phyloP scores from a whole-genome alignment of 345 rosid species.

The Conringia planisiliqua region DNA sequence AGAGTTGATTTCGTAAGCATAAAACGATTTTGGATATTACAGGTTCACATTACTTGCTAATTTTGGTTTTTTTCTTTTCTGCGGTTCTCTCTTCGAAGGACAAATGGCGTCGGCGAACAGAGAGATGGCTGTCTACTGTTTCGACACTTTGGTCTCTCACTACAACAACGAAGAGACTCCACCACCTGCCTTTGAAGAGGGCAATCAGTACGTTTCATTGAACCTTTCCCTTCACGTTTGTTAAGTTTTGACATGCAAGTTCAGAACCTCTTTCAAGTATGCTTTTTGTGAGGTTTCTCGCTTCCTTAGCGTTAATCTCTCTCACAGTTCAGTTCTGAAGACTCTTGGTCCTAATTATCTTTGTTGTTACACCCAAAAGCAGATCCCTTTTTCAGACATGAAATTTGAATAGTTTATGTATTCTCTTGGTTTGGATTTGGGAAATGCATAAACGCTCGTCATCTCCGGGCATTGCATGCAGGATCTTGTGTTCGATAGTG shows the following conservation, averaged over 20 bases:
- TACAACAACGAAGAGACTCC: constrained; percentile 82
- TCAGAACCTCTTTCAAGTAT: background rate
- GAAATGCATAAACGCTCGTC: background rate
- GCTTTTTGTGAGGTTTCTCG: background rate
- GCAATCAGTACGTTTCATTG: constrained; percentile 53
- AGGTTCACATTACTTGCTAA: constrained; percentile 9
- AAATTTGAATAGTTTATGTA: background rate
- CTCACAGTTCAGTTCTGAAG: background rate
- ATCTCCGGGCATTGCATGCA: background rate
- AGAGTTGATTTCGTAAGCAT: background rate
- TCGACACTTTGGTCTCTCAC: constrained; percentile 89
- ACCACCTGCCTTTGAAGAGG: constrained; percentile 83
- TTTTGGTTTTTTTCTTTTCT: background rate
- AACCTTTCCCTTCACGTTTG: background rate
- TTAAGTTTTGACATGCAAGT: constrained; percentile 5
- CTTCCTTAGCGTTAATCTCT: background rate
- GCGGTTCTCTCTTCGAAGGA: background rate
- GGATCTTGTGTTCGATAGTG: background rate
- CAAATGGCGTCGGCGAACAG: constrained; percentile 88
- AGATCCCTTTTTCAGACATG: background rate
- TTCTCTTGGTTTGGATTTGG: background rate
- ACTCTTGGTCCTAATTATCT: background rate
- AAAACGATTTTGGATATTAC: background rate
- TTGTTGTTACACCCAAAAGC: background rate
- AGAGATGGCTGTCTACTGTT: constrained; percentile 99